Evolutionary conservation across 1,139 yeast species (phyloP).

Genomic region (Torulaspora pretoriensis): DNA sequence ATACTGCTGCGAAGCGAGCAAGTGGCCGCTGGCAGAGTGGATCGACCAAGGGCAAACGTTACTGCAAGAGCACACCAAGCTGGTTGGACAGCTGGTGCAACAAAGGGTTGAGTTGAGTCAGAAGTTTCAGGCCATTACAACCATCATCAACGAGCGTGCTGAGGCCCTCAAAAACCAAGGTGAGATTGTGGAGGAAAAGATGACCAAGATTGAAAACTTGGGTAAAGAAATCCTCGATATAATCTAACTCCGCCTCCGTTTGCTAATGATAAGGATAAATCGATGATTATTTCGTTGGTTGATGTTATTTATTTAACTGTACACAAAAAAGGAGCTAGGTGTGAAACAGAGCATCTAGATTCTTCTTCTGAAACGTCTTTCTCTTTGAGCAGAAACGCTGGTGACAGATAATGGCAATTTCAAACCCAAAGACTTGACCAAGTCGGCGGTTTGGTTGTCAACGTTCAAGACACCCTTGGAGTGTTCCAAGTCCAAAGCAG

Average conservation of each 20-base stretch:
- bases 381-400: slow-evolving; percentile 90
- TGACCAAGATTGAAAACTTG: slow-evolving; percentile 38
- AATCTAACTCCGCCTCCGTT: slow-evolving; percentile 15
- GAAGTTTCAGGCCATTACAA: slow-evolving; percentile 37
- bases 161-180: slow-evolving; percentile 38
- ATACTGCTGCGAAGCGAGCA: slow-evolving; percentile 31
- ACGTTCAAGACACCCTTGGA: slow-evolving; percentile 95
- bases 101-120: slow-evolving; percentile 41
- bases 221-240: slow-evolving; percentile 42
- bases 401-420: slow-evolving; percentile 89
- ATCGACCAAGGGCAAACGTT: slow-evolving; percentile 36
- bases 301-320: slow-evolving; percentile 22
- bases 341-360: slow-evolving; percentile 46
- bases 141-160: slow-evolving; percentile 41
- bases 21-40: slow-evolving; percentile 39
- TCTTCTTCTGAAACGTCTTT: slow-evolving; percentile 95
- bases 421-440: slow-evolving; percentile 95
- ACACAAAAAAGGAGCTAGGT: slow-evolving; percentile 24
- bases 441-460: slow-evolving; percentile 96
- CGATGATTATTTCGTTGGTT: slow-evolving; percentile 16
- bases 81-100: slow-evolving; percentile 37
- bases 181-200: slow-evolving; percentile 37
- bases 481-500: slow-evolving; percentile 98
- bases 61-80: slow-evolving; percentile 33
- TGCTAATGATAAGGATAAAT: slow-evolving; percentile 5